Evolutionary conservation across 305 asterid species (phyloP).

Genomic region (Fraxinus baroniana): DNA sequence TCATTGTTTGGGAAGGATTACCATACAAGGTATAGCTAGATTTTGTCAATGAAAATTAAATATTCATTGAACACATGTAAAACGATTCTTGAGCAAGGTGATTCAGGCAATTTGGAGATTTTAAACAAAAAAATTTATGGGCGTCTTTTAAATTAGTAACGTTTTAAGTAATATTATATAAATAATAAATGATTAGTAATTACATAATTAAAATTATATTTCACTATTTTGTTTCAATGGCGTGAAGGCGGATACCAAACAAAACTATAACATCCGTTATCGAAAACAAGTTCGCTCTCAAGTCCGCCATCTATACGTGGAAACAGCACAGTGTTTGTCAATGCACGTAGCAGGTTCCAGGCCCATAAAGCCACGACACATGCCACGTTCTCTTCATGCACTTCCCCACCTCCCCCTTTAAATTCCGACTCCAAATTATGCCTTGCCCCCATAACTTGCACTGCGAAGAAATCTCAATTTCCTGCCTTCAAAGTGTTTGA

Average conservation of each 20-base stretch:
- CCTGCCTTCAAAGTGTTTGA: not conserved
- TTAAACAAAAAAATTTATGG: not conserved
- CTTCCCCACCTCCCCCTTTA: not conserved
- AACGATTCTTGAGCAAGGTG: not conserved
- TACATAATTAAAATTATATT: no score
- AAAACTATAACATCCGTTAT: not conserved
- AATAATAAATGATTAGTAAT: no score
- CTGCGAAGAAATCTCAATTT: not conserved
- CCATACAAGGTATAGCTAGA: not conserved
- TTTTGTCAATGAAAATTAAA: no score
- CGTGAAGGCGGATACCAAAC: not conserved
- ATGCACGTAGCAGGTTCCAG: constrained; percentile 18
- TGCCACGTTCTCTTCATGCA: constrained; percentile 57
- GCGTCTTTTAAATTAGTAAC: not conserved
- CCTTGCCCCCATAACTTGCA: not conserved
- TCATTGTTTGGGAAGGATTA: no score
- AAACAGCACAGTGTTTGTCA: constrained; percentile 3
- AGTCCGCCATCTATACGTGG: not conserved
- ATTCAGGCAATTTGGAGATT: not conserved
- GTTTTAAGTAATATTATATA: not conserved
- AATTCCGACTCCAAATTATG: not conserved
- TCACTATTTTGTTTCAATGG: not conserved
- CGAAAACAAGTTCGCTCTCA: not conserved
- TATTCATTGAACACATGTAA: not conserved
- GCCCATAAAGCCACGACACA: constrained; percentile 21